Evolutionary conservation across 768 basidiomycete genomes (phyloP).

Genomic region (Boletus rubroflammeus): DNA sequence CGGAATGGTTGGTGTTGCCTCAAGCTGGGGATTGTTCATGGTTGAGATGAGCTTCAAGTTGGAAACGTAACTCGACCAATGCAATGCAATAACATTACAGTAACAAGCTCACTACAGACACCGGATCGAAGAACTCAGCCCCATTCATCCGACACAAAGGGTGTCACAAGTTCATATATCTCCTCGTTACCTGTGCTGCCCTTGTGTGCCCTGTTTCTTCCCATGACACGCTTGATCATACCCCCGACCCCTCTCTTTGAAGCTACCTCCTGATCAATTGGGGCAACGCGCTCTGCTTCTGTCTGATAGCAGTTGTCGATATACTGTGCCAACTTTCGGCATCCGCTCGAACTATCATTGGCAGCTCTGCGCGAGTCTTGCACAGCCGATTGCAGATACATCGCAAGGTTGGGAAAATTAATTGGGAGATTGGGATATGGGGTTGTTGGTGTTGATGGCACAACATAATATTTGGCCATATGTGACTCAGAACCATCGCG

Average conservation of each 20-base stretch:
- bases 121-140: conserved; percentile 39
- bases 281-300: conserved; percentile 25
- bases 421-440: conserved; percentile 74
- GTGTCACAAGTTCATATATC: conserved; percentile 78
- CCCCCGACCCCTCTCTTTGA: conserved; percentile 44
- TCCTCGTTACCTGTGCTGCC: conserved; percentile 66
- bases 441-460: conserved; percentile 55
- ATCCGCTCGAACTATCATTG: conserved; percentile 56
- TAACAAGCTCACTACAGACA: not conserved
- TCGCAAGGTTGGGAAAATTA: conserved; percentile 68
- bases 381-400: conserved; percentile 69
- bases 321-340: conserved; percentile 67
- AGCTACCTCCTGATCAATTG: conserved; percentile 35
- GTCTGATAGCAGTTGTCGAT: conserved; percentile 64
- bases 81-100: not conserved
- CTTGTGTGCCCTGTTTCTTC: conserved; percentile 45
- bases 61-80: not conserved
- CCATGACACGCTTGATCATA: conserved; percentile 59
- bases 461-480: conserved; percentile 66
- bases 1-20: conserved; percentile 31
- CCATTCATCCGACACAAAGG: conserved; percentile 76
- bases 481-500: conserved; percentile 60
- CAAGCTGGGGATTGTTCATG: conserved; percentile 4
- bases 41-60: not conserved
- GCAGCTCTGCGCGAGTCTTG: conserved; percentile 62